Evolutionary conservation across 2,329 filamentous ascomycete species (phyloP).

Genomic region (Podosphaera leucotricha): DNA sequence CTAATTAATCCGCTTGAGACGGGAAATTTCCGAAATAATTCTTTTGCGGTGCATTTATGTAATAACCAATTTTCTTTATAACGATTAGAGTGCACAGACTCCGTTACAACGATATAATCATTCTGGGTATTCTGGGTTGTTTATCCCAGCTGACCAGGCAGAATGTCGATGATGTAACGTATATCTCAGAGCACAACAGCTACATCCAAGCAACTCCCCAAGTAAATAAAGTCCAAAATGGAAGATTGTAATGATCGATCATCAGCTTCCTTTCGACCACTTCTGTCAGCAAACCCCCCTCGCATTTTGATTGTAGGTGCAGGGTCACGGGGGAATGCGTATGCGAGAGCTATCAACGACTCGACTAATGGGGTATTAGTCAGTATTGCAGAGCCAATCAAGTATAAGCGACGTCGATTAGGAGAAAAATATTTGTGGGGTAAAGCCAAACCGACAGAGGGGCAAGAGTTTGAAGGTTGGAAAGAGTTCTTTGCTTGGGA

Average conservation of each 20-base stretch:
- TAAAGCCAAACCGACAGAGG: slow-evolving; percentile 23
- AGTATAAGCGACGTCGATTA: slow-evolving; percentile 51
- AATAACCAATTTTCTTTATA: too few relatives aligned
- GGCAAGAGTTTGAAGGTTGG: slow-evolving; percentile 54
- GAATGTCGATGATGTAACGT: too few relatives aligned
- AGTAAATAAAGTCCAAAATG: slow-evolving; percentile 2
- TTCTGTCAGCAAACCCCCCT: slow-evolving; percentile 23
- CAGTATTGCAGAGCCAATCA: slow-evolving; percentile 60
- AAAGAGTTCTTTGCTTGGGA: slow-evolving; percentile 55
- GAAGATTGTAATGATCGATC: slow-evolving; percentile 7
- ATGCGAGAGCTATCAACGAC: slow-evolving; percentile 42
- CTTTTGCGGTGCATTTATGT: too few relatives aligned
- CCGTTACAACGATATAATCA: too few relatives aligned
- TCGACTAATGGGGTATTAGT: slow-evolving; percentile 45
- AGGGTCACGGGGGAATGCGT: slow-evolving; percentile 53
- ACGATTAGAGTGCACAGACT: too few relatives aligned
- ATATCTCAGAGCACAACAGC: too few relatives aligned
- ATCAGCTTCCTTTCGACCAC: slow-evolving; percentile 11
- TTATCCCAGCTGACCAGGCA: too few relatives aligned
- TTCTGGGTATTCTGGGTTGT: too few relatives aligned
- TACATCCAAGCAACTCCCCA: too few relatives aligned
- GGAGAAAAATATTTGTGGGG: slow-evolving; percentile 55
- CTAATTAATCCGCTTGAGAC: too few relatives aligned
- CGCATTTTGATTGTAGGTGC: slow-evolving; percentile 63
- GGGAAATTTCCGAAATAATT: too few relatives aligned